phyloP scores from a whole-genome alignment of 2,329 filamentous ascomycete species.

The Lojkania enalia region DNA sequence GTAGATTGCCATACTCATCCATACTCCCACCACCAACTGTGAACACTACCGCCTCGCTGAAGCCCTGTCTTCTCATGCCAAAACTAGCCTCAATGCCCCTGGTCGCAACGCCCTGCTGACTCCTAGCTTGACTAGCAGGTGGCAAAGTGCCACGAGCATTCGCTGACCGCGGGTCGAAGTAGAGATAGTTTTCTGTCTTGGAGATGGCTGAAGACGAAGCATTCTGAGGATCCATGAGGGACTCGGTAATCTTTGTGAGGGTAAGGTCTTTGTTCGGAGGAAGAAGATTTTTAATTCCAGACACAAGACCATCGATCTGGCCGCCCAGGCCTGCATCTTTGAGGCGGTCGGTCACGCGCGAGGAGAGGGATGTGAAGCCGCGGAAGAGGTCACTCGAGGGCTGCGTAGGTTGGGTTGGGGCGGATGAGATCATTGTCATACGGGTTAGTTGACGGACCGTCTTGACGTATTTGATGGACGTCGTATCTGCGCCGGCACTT shows the following conservation, averaged over 20 bases:
- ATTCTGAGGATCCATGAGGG: conserved; percentile 91
- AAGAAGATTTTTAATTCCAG: conserved; percentile 97
- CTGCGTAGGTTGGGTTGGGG: conserved; percentile 67
- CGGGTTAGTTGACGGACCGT: conserved; percentile 88
- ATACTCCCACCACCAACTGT: conserved; percentile 92
- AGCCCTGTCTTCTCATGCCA: conserved; percentile 86
- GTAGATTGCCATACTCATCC: conserved; percentile 97
- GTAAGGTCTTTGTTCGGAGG: conserved; percentile 94
- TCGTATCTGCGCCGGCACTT: conserved; percentile 73
- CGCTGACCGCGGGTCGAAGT: conserved; percentile 92
- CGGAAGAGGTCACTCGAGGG: conserved; percentile 81
- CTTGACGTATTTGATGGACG: conserved; percentile 78
- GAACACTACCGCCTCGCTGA: conserved; percentile 90
- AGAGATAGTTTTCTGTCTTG: conserved; percentile 95
- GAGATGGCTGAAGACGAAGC: conserved; percentile 90
- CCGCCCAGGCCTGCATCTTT: conserved; percentile 84
- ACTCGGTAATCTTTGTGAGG: conserved; percentile 96
- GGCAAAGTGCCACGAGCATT: conserved; percentile 93
- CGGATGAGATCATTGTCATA: conserved; percentile 96
- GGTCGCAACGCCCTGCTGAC: conserved; percentile 46
- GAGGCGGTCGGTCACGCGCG: conserved; percentile 88
- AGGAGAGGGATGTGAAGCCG: conserved; percentile 89
- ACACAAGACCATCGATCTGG: conserved; percentile 93
- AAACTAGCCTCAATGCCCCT: conserved; percentile 79
- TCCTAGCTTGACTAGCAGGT: conserved; percentile 65